Evolutionary conservation across 208 protist species (phyloP).

Genomic region (Acanthamoeba sp.): DNA sequence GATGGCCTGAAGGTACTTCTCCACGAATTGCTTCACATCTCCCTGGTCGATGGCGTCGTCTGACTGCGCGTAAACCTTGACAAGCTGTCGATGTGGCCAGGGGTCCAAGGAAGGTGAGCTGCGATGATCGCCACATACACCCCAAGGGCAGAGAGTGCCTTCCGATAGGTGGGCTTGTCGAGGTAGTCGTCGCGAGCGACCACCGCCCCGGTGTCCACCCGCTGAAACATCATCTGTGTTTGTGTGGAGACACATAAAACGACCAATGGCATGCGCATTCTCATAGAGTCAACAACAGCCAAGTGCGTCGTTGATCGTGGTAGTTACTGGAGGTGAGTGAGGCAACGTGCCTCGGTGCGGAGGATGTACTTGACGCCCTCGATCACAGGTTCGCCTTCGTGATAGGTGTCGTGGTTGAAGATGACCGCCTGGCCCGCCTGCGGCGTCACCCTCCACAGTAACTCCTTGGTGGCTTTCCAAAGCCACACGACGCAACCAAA

Average conservation of each 20-base stretch:
- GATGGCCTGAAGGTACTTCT: slow-evolving; percentile 29
- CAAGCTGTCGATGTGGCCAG: not conserved
- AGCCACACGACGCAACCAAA: too few species aligned
- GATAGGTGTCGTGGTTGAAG: slow-evolving; percentile 55
- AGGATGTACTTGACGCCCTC: slow-evolving; percentile 27
- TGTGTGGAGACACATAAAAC: too few species aligned
- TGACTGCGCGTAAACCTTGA: not conserved
- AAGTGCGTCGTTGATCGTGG: too few species aligned
- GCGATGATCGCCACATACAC: too few species aligned
- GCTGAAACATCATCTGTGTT: slow-evolving; percentile 16
- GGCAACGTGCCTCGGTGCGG: slow-evolving; percentile 1
- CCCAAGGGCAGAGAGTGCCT: not conserved
- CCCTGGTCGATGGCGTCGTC: not conserved
- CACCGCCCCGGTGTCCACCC: slow-evolving; percentile 3
- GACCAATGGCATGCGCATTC: too few species aligned
- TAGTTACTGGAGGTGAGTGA: too few species aligned
- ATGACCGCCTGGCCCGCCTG: not conserved
- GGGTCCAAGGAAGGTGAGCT: not conserved
- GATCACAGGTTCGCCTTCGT: slow-evolving; percentile 3
- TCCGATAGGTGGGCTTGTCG: not conserved
- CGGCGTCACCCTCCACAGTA: not conserved
- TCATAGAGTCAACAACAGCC: too few species aligned
- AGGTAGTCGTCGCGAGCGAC: not conserved
- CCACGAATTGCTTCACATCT: not conserved
- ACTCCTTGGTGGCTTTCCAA: too few species aligned